phyloP scores from a whole-genome alignment of 169 alveolate genomes.

The Babesia ovata region DNA sequence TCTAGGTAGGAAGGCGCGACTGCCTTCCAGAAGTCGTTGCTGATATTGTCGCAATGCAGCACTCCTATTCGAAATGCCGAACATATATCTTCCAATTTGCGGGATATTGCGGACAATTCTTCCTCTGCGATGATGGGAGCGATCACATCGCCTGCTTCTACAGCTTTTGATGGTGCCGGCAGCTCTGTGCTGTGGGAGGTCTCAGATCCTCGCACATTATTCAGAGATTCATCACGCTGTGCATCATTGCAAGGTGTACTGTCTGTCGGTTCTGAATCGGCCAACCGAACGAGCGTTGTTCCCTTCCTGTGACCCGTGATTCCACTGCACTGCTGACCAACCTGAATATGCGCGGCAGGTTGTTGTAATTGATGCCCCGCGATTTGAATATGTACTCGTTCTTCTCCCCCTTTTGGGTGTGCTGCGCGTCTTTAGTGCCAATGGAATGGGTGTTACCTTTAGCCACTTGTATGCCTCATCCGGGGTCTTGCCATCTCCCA shows the following conservation, averaged over 20 bases:
- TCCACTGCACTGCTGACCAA: neutral
- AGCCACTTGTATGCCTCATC: slow-evolving; percentile 84
- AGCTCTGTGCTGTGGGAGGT: neutral
- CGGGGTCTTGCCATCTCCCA: slow-evolving; percentile 81
- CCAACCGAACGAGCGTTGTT: slow-evolving; percentile 50
- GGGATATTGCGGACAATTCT: slow-evolving; percentile 34
- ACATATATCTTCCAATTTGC: slow-evolving; percentile 14
- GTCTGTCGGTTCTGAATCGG: neutral
- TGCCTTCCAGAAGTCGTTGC: slow-evolving; percentile 55
- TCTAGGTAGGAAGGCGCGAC: slow-evolving; percentile 31
- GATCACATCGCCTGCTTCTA: slow-evolving; percentile 17
- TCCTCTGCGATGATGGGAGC: slow-evolving; percentile 20
- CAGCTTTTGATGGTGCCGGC: neutral
- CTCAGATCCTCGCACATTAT: neutral
- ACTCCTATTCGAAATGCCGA: slow-evolving; percentile 18
- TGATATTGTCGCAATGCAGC: slow-evolving; percentile 60
- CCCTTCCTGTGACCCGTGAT: slow-evolving; percentile 46
- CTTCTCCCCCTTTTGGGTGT: slow-evolving; percentile 85
- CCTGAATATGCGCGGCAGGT: slow-evolving; percentile 73
- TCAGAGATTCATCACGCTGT: neutral
- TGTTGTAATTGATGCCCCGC: slow-evolving; percentile 90
- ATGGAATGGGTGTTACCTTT: slow-evolving; percentile 26
- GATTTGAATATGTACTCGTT: slow-evolving; percentile 87
- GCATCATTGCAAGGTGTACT: too few species aligned
- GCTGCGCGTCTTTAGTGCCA: slow-evolving; percentile 50